Base-by-base conservation (phyloP, 1,139 yeast species). In the Taphrina pruni region DNA sequence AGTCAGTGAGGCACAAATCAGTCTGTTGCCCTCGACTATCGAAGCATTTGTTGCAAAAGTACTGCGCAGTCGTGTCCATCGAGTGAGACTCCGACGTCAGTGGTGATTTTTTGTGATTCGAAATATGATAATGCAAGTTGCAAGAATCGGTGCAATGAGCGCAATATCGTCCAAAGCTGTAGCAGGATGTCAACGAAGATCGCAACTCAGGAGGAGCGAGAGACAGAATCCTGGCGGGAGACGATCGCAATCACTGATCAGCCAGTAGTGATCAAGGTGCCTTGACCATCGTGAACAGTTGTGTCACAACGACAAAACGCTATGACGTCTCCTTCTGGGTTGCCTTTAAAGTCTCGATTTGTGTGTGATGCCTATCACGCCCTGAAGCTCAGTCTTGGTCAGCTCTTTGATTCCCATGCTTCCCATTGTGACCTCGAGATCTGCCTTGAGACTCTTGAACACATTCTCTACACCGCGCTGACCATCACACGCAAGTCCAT, bases 401-500 rank as follows among this genome's bases (percentile, higher is more conserved):
- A 64, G 46, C 38, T 64, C 67, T 35, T 64, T 58, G 20, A 68
- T 43, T 12, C 74, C 74, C 21, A 71, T 58, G n/a, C 69, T 65
- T 2, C 61, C 73, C 73, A 72, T 69, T 11, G 73, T 72, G 8
- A 73, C 65, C 43, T 72, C 74, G 14, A 70, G 60, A 17, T 73
- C 74, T 1, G 73, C 74, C 60, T 72, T 57, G 17, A 73, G 60
- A 52, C 73, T 67, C 39, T 66, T 54, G 41, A 73, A 50, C 11
- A 73, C 74, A 89, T 87, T 26, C 69, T 82, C 81, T 17, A 91
- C 97, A 71, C 97, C 97, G 4, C 83, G 87, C 72, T 85, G 89
- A 8, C 94, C 94, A 73, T 86, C 88, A 0, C 88, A 82, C 14
- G 89, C 84, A 86, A 88, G 86, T 66, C 92, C 90, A 74, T 88